Conservation (phyloP, 139 green algal genomes). For the Spirogloea muscicola region DNA sequence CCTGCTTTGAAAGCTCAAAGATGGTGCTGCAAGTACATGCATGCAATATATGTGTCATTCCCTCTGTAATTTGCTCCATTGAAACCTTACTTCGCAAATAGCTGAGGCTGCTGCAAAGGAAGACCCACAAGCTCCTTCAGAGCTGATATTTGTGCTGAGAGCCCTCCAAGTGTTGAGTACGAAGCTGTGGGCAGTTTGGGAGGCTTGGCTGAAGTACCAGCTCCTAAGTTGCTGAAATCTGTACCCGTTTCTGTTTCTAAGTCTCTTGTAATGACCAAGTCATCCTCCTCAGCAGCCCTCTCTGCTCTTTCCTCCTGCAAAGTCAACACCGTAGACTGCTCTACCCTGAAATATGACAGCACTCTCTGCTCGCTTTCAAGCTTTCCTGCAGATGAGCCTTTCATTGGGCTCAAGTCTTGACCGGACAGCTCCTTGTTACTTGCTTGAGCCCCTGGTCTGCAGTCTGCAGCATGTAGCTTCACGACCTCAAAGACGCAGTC, state of each 20-base stretch:
- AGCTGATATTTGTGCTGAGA: constrained; percentile 7
- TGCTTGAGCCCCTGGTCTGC: not conserved
- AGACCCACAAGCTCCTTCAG: constrained; percentile 19
- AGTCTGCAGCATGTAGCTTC: not conserved
- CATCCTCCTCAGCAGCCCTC: not conserved
- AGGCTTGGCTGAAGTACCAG: not conserved
- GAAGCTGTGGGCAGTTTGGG: not conserved
- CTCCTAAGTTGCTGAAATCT: not conserved
- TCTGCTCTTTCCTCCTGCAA: not conserved
- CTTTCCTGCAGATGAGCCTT: not conserved
- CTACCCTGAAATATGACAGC: not conserved
- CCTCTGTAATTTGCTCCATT: not conserved
- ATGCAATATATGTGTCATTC: not conserved
- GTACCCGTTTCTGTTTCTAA: not conserved
- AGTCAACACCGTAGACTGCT: not conserved
- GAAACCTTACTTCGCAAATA: constrained; percentile 6
- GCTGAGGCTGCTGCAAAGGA: constrained; percentile 4
- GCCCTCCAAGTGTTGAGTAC: not conserved
- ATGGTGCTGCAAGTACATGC: no score
- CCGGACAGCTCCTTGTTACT: not conserved
- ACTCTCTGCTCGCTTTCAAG: not conserved
- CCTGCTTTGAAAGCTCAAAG: no score
- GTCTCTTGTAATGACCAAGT: not conserved
- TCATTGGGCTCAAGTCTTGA: not conserved
- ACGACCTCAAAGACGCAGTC: constrained; percentile 11